Conservation (phyloP, 139 green algal species). For the Closterium sp. region DNA sequence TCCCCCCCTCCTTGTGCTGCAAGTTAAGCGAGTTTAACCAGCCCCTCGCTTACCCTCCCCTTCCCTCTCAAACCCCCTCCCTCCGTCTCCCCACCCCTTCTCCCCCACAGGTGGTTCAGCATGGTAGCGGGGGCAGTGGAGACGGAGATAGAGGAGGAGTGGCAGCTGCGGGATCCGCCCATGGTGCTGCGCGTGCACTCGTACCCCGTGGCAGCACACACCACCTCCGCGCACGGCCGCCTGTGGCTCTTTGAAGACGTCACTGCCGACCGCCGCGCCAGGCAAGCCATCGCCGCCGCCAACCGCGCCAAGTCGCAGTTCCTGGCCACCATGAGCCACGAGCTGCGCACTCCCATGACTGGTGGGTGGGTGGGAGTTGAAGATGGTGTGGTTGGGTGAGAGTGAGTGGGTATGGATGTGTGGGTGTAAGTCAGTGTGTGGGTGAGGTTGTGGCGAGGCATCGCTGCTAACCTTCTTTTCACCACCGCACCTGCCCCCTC, state of each 20-base stretch:
- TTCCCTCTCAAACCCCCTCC: not conserved
- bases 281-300: slow-evolving; percentile 21
- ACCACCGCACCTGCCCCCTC: no score
- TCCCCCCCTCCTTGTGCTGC: no score
- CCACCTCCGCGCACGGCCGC: slow-evolving; percentile 10
- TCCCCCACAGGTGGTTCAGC: slow-evolving; percentile 20
- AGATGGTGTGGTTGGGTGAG: no score
- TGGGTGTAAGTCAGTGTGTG: no score
- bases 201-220: slow-evolving; percentile 15
- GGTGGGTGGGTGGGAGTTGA: no score
- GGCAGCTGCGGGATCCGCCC: slow-evolving; percentile 11
- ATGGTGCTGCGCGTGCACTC: slow-evolving; percentile 35
- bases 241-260: slow-evolving; percentile 43
- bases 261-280: slow-evolving; percentile 16
- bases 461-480: not conserved
- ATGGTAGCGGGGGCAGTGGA: slow-evolving; percentile 14
- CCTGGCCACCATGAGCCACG: slow-evolving; percentile 40
- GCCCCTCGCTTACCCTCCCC: not conserved
- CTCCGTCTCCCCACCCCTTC: no score
- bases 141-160: slow-evolving; percentile 30
- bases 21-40: no score
- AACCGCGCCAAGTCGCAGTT: slow-evolving; percentile 52
- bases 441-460: no score
- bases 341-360: no score
- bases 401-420: no score